Percentiles rank a stretch among this genome's conserved stretches.
Conservation (phyloP, 805 yeast species). For the Saturnispora dispora region DNA sequence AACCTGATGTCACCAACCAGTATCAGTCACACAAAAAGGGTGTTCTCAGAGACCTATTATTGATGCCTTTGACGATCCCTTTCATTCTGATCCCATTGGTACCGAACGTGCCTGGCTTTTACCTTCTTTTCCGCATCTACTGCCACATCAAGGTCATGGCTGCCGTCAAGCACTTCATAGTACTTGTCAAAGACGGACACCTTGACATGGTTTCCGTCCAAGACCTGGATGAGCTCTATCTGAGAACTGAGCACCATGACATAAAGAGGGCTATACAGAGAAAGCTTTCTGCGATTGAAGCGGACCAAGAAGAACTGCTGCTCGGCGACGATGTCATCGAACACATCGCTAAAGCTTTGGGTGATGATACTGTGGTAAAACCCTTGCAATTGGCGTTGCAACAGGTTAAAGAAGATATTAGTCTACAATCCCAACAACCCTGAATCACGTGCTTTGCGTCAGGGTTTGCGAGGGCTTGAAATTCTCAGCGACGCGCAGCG, state of each 20-base stretch:
- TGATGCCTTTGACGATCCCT: conserved; percentile 74
- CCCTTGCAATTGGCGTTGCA: conserved; percentile 34
- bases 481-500: neutral
- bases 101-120: conserved; percentile 90
- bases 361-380: conserved; percentile 21
- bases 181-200: conserved; percentile 36
- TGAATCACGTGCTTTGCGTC: neutral
- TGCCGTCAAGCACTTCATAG: conserved; percentile 63
- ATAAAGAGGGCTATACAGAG: conserved; percentile 15
- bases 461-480: neutral
- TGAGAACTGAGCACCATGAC: conserved; percentile 17
- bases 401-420: conserved; percentile 36
- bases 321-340: conserved; percentile 36
- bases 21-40: conserved; percentile 46
- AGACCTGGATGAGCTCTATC: conserved; percentile 25
- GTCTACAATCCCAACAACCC: neutral
- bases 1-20: conserved; percentile 35
- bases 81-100: conserved; percentile 73
- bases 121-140: conserved; percentile 69
- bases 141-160: conserved; percentile 72
- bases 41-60: conserved; percentile 43
- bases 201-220: conserved; percentile 28
- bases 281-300: conserved; percentile 5
- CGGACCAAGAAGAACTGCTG: conserved; percentile 32
- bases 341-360: conserved; percentile 35